These are phyloP conservation scores for Pseudogymnoascus sp. DNA, from an alignment of 2,329 filamentous ascomycete genomes.

Conservation along the genomic window DNA sequence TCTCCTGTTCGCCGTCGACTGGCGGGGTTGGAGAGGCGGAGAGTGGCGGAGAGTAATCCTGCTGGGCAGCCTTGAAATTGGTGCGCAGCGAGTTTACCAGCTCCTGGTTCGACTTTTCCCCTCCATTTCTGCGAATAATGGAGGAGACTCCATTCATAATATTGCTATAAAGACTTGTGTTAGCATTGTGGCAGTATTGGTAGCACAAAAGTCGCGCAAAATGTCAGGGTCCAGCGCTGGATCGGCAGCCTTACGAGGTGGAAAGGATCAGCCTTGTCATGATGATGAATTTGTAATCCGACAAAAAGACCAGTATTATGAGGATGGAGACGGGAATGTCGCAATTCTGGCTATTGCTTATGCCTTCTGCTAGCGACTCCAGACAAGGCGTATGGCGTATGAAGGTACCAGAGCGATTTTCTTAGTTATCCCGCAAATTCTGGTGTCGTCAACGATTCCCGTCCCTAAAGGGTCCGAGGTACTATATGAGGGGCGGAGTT, in stretches of 20 bases:
- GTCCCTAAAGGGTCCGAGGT: conserved; percentile 5
- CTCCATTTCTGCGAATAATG: conserved; percentile 69
- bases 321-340: background rate
- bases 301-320: conserved; percentile 8
- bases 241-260: conserved; percentile 58
- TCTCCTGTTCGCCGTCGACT: conserved; percentile 23
- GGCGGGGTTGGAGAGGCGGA: conserved; percentile 27
- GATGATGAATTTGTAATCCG: conserved; percentile 18
- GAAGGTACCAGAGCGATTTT: conserved; percentile 8
- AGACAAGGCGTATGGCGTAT: background rate
- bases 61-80: conserved; percentile 70
- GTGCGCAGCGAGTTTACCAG: conserved; percentile 79
- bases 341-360: conserved; percentile 7
- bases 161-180: conserved; percentile 21
- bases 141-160: conserved; percentile 70
- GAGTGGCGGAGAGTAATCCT: conserved; percentile 41
- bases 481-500: conserved; percentile 6
- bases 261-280: conserved; percentile 78
- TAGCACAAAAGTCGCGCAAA: background rate
- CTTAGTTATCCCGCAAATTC: background rate
- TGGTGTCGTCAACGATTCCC: conserved; percentile 8
- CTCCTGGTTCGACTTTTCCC: conserved; percentile 84
- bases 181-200: conserved; percentile 9
- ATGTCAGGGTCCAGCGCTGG: conserved; percentile 10
- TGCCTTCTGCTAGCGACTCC: conserved; percentile 5